These are phyloP conservation scores for Nitzschia palea DNA, from an alignment of 108 stramenopile genomes.

Conservation along the genomic window DNA sequence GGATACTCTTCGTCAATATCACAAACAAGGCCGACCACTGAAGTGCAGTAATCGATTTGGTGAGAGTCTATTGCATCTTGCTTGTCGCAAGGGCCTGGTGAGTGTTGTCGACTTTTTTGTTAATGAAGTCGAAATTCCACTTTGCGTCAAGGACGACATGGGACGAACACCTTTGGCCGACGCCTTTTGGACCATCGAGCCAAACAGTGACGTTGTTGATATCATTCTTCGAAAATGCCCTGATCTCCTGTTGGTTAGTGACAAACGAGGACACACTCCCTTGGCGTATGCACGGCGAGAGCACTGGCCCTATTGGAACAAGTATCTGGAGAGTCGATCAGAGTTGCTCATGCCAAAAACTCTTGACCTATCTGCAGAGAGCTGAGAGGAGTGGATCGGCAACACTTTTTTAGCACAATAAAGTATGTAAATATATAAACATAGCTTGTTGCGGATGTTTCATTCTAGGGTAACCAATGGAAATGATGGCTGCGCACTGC, in stretches of 20 bases:
- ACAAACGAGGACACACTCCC: constrained; percentile 48
- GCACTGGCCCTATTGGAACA: constrained; percentile 36
- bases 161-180: constrained; percentile 67
- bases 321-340: not conserved
- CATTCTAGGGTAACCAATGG: too few species aligned
- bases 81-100: constrained; percentile 50
- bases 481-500: too few species aligned
- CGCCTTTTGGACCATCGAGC: constrained; percentile 56
- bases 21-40: constrained; percentile 28
- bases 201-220: constrained; percentile 42
- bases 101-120: constrained; percentile 47
- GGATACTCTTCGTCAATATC: constrained; percentile 38
- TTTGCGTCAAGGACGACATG: constrained; percentile 46
- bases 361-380: not conserved
- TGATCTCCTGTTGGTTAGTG: constrained; percentile 35
- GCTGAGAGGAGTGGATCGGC: too few species aligned
- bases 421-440: too few species aligned
- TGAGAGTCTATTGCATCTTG: constrained; percentile 65
- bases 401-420: too few species aligned
- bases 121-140: constrained; percentile 30
- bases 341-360: constrained; percentile 11
- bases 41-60: constrained; percentile 64
- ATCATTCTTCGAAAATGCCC: constrained; percentile 30
- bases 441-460: too few species aligned
- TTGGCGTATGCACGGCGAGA: constrained; percentile 35